Base-by-base conservation (phyloP, 2,329 filamentous ascomycete species). In the Pseudohalonectria lignicola region DNA sequence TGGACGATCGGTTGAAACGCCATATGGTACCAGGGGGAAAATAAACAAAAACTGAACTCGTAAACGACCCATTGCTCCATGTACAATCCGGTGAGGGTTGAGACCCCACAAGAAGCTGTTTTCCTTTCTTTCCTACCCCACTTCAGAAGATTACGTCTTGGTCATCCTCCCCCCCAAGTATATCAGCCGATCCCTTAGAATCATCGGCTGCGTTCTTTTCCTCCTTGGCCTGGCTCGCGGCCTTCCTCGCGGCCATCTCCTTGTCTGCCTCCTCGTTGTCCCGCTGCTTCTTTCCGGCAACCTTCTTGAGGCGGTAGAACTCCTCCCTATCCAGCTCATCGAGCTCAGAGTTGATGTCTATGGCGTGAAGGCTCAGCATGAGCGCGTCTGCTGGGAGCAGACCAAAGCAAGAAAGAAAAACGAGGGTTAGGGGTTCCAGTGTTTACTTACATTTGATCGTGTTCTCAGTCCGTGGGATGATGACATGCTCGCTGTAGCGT, bases 301-400 rank as follows among this genome's bases (percentile, higher is more conserved):
- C 84, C 70, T 98, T 98, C 66, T 98, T 98, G 55, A 98, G 64
- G 47, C 92, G 74, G 64, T 95, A 98, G 60, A 98, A 98, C 58
- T 98, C 92, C 59, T 96, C 92, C 68, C 92, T 78, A 62, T 96
- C 93, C 36, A 98, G 71, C 64, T 98, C 92, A 56, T 98, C 92
- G 13, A 98, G 75, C 59, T 98, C 92, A 1, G 90, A 94, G 65
- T 96, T 96, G 71, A 96, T 96, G 55, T 96, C 79, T 82, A 21
- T n/a, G n/a, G n/a, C 15, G 6, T 10, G n/a, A 5, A 21, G 48
- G 15, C 44, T 47, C 23, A 29, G 29, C 10, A 4, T 13, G 10
- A 2, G 23, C 19, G 12, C 13, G 4, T n/a, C n/a, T n/a, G n/a
- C n/a, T n/a, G n/a, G n/a, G n/a, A n/a, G n/a, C n/a, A n/a, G n/a